Evolutionary conservation across 768 basidiomycete species (phyloP).

Genomic region (Podaxis sp.): DNA sequence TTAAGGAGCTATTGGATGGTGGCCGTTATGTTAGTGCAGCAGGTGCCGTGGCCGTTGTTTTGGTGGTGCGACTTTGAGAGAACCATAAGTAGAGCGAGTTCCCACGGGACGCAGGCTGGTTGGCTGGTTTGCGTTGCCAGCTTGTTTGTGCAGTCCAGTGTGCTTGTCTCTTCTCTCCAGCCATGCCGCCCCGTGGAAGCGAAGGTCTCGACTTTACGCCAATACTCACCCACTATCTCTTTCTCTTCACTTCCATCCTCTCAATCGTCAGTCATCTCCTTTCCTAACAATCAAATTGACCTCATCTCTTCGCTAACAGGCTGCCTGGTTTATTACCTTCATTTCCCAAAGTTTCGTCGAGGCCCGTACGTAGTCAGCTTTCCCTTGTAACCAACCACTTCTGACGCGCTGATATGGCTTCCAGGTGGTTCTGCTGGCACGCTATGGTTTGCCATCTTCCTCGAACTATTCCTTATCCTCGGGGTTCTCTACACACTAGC

Average conservation of each 20-base stretch:
- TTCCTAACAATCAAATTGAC: slow-evolving; percentile 5
- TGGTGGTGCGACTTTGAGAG: slow-evolving; percentile 19
- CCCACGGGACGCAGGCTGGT: slow-evolving; percentile 9
- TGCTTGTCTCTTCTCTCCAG: slow-evolving; percentile 13
- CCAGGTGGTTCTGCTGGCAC: slow-evolving; percentile 52
- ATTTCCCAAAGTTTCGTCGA: slow-evolving; percentile 69
- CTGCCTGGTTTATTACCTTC: slow-evolving; percentile 77
- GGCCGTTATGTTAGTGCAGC: too few species aligned
- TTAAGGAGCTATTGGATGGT: too few species aligned
- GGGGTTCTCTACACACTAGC: slow-evolving; percentile 77
- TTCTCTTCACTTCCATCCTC: slow-evolving; percentile 83
- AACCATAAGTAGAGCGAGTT: slow-evolving; percentile 14
- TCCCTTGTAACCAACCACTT: background rate
- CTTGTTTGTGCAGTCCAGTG: slow-evolving; percentile 13
- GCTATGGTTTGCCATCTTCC: slow-evolving; percentile 84
- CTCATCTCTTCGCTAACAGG: slow-evolving; percentile 35
- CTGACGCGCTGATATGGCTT: slow-evolving; percentile 7
- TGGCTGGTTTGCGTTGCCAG: slow-evolving; percentile 14
- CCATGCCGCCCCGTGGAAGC: slow-evolving; percentile 55
- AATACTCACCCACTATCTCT: slow-evolving; percentile 88
- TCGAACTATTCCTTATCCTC: slow-evolving; percentile 69
- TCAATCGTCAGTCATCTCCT: slow-evolving; percentile 56
- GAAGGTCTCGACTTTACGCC: slow-evolving; percentile 84
- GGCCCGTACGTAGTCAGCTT: slow-evolving; percentile 36
- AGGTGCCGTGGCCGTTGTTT: too few species aligned